phyloP scores from a whole-genome alignment of 805 yeast species.

The Dipodascopsis uninucleata region DNA sequence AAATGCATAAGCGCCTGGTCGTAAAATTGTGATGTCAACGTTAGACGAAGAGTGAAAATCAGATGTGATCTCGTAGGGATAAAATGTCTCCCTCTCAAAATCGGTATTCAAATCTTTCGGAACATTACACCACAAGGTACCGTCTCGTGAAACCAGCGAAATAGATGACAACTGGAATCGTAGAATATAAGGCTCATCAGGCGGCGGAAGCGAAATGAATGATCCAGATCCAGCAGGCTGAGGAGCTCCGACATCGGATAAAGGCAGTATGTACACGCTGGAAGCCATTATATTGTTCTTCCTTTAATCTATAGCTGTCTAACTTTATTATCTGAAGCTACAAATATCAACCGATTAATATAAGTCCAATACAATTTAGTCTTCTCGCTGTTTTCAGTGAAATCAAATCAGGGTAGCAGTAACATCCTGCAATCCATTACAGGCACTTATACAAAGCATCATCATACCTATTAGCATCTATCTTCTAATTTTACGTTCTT shows the following conservation, averaged over 20 bases:
- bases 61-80: conserved; percentile 47
- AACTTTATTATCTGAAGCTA: too few species aligned
- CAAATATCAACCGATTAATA: too few species aligned
- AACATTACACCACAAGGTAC: conserved; percentile 67
- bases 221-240: conserved; percentile 36
- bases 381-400: too few species aligned
- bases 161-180: conserved; percentile 71
- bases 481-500: too few species aligned
- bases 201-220: conserved; percentile 41
- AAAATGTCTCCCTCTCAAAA: conserved; percentile 58
- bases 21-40: conserved; percentile 57
- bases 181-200: conserved; percentile 42
- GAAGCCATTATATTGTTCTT: too few species aligned
- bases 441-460: too few species aligned
- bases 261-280: conserved; percentile 19
- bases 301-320: too few species aligned
- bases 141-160: conserved; percentile 65
- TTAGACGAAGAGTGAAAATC: conserved; percentile 61
- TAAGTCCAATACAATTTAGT: too few species aligned
- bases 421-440: too few species aligned
- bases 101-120: conserved; percentile 45
- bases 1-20: conserved; percentile 78
- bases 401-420: too few species aligned
- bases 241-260: conserved; percentile 30
- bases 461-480: too few species aligned